Evolutionary conservation across 257 asterid species (phyloP), one percentile per base, ranked within the genome.

Genomic region (Solanum arcanum): DNA sequence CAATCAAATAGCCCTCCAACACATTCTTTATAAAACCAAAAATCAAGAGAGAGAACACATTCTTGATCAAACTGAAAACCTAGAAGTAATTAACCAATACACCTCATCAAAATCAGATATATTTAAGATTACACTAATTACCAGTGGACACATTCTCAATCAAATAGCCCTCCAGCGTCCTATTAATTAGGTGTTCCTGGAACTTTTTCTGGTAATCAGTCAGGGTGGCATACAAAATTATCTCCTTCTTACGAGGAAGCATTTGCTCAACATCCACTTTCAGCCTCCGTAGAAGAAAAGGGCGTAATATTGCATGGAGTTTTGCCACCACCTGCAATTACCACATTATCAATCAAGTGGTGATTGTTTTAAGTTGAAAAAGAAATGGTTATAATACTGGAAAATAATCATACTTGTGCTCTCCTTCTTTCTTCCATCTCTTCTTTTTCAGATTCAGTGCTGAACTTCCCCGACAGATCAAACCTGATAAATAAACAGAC

Each of bases 181-280:
- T 86, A 88, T 97, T 96, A 44, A 96, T 70, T 37, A 97, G 97
- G 94, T 95, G 99, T 41, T 96, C 99, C 92, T 95, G 94, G 88
- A 93, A 93, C 89, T 90, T 92, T 92, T 93, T 97, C 90, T 96
- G 99, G 92, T 96, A 91, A 44, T 90, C 94, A 82, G 99, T 97
- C 95, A 93, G 9, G 77, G 98, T 93, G 31, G 98, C 99, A 90
- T 97, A 97, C 88, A 97, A 80, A 80, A 97, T 93, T 82, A 97
- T 96, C 90, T 97, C 99, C 91, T 97, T 97, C 90, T 97, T 97
- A 73, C 93, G 95, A 60, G 99, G 99, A 83, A 96, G 99, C 93
- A 91, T 86, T 86, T 88, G 94, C 88, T 97, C 99, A 68, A 97
- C 99, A 81, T 97, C 99, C 69, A 92, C 88, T 91, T 97, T 97